phyloP scores from a whole-genome alignment of 768 basidiomycete species.

The Fomitopsis pulvina region DNA sequence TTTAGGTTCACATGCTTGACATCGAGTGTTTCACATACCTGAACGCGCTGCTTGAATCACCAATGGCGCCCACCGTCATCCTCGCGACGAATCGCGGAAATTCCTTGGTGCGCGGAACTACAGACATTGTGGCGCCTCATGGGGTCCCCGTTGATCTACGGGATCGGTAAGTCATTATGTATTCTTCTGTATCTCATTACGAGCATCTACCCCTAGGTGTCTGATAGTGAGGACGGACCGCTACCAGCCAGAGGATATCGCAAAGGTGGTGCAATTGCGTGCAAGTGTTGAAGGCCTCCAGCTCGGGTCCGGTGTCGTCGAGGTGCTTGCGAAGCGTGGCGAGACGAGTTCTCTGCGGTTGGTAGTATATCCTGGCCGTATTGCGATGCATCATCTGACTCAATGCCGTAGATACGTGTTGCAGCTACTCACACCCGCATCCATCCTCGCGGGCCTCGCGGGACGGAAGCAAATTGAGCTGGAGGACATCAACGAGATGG shows the following conservation, averaged over 20 bases:
- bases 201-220: conserved; percentile 41
- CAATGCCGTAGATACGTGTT: conserved; percentile 64
- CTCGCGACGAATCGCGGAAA: conserved; percentile 95
- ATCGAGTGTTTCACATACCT: conserved; percentile 99
- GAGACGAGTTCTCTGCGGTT: conserved; percentile 77
- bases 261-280: conserved; percentile 79
- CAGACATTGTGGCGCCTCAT: conserved; percentile 86
- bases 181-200: not conserved
- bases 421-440: conserved; percentile 86
- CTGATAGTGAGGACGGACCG: conserved; percentile 92
- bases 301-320: conserved; percentile 68
- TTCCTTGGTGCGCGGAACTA: conserved; percentile 87
- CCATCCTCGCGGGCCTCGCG: conserved; percentile 72
- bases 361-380: conserved; percentile 14
- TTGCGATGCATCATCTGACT: not conserved
- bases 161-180: conserved; percentile 57
- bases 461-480: conserved; percentile 78
- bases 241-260: conserved; percentile 79
- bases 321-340: conserved; percentile 75
- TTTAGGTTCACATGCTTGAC: conserved; percentile 97
- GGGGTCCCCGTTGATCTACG: conserved; percentile 91
- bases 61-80: conserved; percentile 96
- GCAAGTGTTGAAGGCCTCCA: conserved; percentile 83
- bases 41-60: conserved; percentile 90
- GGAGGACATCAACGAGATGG: conserved; percentile 92